Evolutionary conservation across 2,329 filamentous ascomycete genomes (phyloP), one percentile per base, ranked within the genome.

Genomic region (Fusarium sp.): DNA sequence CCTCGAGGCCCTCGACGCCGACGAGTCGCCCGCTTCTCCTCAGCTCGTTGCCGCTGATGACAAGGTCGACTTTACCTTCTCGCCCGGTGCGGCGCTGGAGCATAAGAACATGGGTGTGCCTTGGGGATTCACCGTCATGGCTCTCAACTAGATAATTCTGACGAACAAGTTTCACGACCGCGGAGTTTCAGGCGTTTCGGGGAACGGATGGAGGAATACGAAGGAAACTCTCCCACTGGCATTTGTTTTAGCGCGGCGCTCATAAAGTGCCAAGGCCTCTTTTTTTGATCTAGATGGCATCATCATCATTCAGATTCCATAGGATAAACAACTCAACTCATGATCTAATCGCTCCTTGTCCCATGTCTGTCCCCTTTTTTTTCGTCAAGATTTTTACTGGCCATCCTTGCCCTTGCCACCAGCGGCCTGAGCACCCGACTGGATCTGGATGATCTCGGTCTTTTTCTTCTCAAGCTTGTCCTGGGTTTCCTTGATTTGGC

Each of bases 381-480:
- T 66, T 4, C 33, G 52, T 27, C 14, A 4, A n/a, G 11, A n/a
- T 35, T 38, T 57, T 70, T 74, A 75, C 65, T 74, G 40, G 43
- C 71, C 70, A 65, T 80, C 75, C 60, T 80, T 78, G 27, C 76
- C 81, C 75, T 85, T 77, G 77, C 63, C 76, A 56, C 76, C 79
- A 22, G 79, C 79, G 14, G 80, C 82, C 75, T 90, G 88, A 5
- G 87, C 85, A 38, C 83, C 83, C 12, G 86, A 81, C 77, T 91
- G 89, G 10, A 85, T 76, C 76, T 90, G 87, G 56, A 91, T 89
- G 70, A 91, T 90, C 77, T 91, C 88, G 30, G 82, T 83, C 82
- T 89, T 90, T 82, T 90, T 89, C 80, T 85, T 88, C 77, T 91
- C 89, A 22, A 90, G 82, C 81, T 88, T 90, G 9, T 83, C 85